Conservation (phyloP, 2,329 filamentous ascomycete genomes). For the Phaeomoniella chlamydospora region DNA sequence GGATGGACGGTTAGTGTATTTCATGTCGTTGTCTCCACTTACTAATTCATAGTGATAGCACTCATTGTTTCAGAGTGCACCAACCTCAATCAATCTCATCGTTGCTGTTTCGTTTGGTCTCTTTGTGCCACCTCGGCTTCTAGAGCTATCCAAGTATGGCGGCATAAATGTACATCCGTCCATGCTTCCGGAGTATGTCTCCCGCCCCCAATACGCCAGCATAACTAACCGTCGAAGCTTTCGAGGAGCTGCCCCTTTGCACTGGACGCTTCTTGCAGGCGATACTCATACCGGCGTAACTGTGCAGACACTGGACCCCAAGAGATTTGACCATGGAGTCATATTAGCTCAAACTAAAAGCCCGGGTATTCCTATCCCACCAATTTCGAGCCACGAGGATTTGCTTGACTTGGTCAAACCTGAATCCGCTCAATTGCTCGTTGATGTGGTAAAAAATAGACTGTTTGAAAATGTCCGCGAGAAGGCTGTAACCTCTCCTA, state of each 20-base stretch:
- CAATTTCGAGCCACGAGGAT: constrained; percentile 27
- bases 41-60: no score
- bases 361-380: constrained; percentile 39
- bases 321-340: constrained; percentile 62
- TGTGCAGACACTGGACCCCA: constrained; percentile 70
- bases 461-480: constrained; percentile 50
- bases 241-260: constrained; percentile 72
- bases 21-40: no score
- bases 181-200: constrained; percentile 60
- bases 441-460: constrained; percentile 46
- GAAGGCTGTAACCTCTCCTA: constrained; percentile 17
- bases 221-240: constrained; percentile 39
- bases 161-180: constrained; percentile 92
- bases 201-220: neutral
- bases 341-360: constrained; percentile 56
- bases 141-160: constrained; percentile 59
- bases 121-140: constrained; percentile 65
- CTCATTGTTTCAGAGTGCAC: constrained; percentile 9
- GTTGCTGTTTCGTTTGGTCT: constrained; percentile 91
- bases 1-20: constrained; percentile 57
- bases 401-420: constrained; percentile 44
- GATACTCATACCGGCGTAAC: constrained; percentile 56
- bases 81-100: constrained; percentile 51
- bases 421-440: constrained; percentile 46
- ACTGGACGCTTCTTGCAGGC: constrained; percentile 60